Evolutionary conservation across 169 alveolate species (phyloP), one percentile per base, ranked within the genome.

Genomic region (Plasmodium relictum): DNA sequence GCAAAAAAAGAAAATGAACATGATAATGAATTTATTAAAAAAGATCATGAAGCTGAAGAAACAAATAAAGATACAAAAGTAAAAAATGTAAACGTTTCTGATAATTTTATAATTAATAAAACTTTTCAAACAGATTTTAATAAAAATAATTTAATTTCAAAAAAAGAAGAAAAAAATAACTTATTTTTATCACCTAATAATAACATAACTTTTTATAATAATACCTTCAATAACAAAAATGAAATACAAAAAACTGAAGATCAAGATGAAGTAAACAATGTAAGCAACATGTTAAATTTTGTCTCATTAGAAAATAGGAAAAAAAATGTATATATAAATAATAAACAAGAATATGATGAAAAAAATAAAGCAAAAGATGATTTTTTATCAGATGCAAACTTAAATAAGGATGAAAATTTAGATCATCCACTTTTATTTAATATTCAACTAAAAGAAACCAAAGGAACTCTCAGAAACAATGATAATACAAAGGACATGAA

Each of bases 381-480:
- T 10, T 16, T 78, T 31, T 52, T 37, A n/a, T 26, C 26, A 24
- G 37, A 39, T n/a, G 44, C 45, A 6, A 14, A 73, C 6, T 18
- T 18, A 14, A 65, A 65, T 24, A 65, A 14, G 12, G 73, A 65
- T n/a, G 18, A 61, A 18, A 26, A 61, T 24, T 6, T 18, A 6
- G 63, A 54, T 54, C 10, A 54, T 18, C 59, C 37, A 20, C 22
- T 24, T 83, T 8, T 44, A 22, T 63, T 62, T 62, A 83, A 83
- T 83, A 50, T 68, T 14, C 78, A 83, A 26, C 62, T 83, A 56
- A 83, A 83, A 71, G 91, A 83, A 83, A 68, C 91, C 6, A 83
- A 83, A 61, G 91, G 91, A 45, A 83, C 91, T 10, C 83, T 83
- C 54, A 66, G 91, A 54, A 83, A 10, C 18, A 69, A 83, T 83